phyloP scores from a whole-genome alignment of 2,329 filamentous ascomycete genomes.

The Fusarium sp. region DNA sequence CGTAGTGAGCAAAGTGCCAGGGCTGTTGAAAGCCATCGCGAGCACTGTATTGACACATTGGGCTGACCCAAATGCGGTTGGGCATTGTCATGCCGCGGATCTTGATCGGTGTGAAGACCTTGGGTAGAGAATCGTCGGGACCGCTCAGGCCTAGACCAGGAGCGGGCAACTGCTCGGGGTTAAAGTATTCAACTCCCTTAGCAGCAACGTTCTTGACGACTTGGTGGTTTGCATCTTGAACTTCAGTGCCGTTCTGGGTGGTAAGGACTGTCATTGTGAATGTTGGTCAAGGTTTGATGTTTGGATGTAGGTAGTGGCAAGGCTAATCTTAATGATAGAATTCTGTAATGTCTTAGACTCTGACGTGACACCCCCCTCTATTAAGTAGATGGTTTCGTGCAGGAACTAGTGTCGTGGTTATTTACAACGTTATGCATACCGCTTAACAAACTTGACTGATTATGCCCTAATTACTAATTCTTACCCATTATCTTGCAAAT shows the following conservation, averaged over 20 bases:
- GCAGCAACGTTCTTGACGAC: not conserved
- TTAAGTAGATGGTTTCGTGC: not conserved
- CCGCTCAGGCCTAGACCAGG: not conserved
- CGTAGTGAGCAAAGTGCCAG: constrained; percentile 79
- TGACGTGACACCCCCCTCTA: not conserved
- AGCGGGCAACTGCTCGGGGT: not conserved
- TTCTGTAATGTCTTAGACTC: no score
- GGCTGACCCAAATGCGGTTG: constrained; percentile 68
- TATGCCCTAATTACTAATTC: not conserved
- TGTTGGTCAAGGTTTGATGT: rapidly evolving
- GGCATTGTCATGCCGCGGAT: constrained; percentile 63
- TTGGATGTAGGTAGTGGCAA: rapidly evolving
- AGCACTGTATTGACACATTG: constrained; percentile 62
- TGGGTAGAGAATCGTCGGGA: not conserved
- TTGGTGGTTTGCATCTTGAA: not conserved
- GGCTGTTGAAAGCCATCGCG: constrained; percentile 69
- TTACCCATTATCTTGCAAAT: not conserved
- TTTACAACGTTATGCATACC: no score
- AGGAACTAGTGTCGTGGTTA: not conserved
- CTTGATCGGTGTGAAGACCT: constrained; percentile 63
- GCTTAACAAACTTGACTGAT: not conserved
- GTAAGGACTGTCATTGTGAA: not conserved
- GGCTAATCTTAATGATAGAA: not conserved
- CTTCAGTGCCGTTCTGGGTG: not conserved
- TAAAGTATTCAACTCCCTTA: not conserved